Evolutionary conservation across 257 asterid species (phyloP).

Genomic region (Solanum sejunctum): DNA sequence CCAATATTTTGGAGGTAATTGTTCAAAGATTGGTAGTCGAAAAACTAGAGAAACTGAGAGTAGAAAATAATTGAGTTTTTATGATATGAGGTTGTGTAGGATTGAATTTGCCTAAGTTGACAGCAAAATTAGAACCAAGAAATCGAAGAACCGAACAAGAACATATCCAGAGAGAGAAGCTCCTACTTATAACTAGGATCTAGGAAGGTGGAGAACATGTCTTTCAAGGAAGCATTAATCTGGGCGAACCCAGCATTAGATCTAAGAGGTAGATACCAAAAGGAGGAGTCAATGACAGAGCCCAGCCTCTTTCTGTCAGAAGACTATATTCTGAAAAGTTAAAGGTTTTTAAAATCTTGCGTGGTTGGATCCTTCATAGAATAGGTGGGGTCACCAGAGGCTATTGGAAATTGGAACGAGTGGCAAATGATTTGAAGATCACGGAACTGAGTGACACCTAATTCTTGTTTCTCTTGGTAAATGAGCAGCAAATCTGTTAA

Average conservation of each 20-base stretch:
- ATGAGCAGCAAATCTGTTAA: no score
- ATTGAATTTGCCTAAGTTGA: no score
- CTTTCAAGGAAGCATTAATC: neutral
- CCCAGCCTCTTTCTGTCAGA: neutral
- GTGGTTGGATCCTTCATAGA: neutral
- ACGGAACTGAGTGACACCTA: neutral
- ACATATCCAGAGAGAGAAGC: neutral
- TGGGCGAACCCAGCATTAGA: neutral
- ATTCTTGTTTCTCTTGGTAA: neutral
- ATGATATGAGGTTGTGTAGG: no score
- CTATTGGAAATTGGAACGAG: neutral
- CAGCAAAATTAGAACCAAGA: no score
- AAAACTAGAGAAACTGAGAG: no score
- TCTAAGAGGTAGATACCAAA: neutral
- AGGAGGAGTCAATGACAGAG: neutral
- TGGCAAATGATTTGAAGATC: neutral
- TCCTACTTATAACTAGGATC: neutral
- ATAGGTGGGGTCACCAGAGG: neutral
- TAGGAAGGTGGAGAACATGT: neutral
- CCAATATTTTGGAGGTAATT: no score
- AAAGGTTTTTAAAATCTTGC: neutral
- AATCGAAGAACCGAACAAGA: no score
- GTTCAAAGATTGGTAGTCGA: no score
- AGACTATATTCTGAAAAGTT: neutral
- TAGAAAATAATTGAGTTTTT: no score